Percentiles rank a stretch among this genome's conserved stretches.
Conservation (phyloP, 2,329 filamentous ascomycete genomes). For the Talaromyces verruculosus region DNA sequence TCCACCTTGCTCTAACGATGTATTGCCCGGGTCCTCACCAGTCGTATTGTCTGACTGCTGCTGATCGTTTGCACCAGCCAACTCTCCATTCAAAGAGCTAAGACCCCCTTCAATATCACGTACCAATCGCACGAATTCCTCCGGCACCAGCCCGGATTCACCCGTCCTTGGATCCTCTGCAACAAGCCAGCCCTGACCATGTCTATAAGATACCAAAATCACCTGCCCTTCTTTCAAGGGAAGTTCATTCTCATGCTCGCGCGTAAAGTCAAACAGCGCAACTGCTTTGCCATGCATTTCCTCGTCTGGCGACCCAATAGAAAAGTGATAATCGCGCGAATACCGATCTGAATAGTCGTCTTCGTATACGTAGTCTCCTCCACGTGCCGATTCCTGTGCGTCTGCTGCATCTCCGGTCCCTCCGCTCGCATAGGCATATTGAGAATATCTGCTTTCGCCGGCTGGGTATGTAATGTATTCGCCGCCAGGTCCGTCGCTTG, state of each 20-base stretch:
- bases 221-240: conserved; percentile 91
- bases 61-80: conserved; percentile 49
- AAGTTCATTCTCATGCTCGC: conserved; percentile 95
- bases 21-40: background rate
- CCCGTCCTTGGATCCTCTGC: conserved; percentile 92
- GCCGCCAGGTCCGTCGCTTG: conserved; percentile 68
- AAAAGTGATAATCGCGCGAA: conserved; percentile 90
- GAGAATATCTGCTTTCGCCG: conserved; percentile 61
- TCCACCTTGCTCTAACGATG: background rate
- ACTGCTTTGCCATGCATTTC: conserved; percentile 97
- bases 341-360: conserved; percentile 65
- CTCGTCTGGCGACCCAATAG: conserved; percentile 90
- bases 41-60: conserved; percentile 36
- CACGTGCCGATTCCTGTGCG: conserved; percentile 45
- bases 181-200: conserved; percentile 96
- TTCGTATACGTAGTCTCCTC: conserved; percentile 36
- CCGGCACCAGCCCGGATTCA: conserved; percentile 91
- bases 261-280: conserved; percentile 89
- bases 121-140: conserved; percentile 90
- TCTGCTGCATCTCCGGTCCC: conserved; percentile 52
- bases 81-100: conserved; percentile 64
- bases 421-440: conserved; percentile 36
- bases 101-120: conserved; percentile 91
- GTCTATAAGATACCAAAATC: conserved; percentile 92
- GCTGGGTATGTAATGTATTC: conserved; percentile 78